Conservation (phyloP, 2,329 filamentous ascomycete genomes). For the Neopestalotiopsis rosae region DNA sequence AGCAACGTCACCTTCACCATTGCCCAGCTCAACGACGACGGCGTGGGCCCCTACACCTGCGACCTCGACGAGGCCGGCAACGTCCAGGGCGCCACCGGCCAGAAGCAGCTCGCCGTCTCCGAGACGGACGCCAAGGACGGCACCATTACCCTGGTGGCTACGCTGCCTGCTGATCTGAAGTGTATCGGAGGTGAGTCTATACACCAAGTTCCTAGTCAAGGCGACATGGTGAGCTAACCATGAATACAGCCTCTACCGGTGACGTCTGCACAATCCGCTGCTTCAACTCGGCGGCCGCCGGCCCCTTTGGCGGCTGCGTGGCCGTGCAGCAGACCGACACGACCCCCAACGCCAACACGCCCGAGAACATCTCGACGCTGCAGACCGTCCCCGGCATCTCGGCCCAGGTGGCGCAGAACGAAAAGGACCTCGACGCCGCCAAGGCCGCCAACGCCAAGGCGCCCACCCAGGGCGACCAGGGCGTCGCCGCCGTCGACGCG, state of each 20-base stretch:
- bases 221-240: neutral
- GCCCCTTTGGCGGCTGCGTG: slow-evolving; percentile 44
- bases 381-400: slow-evolving; percentile 43
- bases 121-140: slow-evolving; percentile 39
- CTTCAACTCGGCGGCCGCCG: slow-evolving; percentile 37
- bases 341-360: slow-evolving; percentile 33
- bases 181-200: slow-evolving; percentile 40
- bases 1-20: slow-evolving; percentile 50
- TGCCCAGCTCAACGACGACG: slow-evolving; percentile 58
- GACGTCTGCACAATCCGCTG: slow-evolving; percentile 48
- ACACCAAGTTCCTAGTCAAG: neutral
- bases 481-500: slow-evolving; percentile 37
- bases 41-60: slow-evolving; percentile 56
- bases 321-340: slow-evolving; percentile 48
- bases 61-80: slow-evolving; percentile 41
- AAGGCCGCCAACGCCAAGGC: slow-evolving; percentile 44
- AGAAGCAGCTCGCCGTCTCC: slow-evolving; percentile 45
- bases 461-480: slow-evolving; percentile 33
- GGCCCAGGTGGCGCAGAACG: slow-evolving; percentile 46
- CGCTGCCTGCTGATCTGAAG: slow-evolving; percentile 39
- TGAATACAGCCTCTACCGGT: slow-evolving; percentile 43
- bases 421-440: slow-evolving; percentile 45
- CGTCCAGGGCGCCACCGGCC: slow-evolving; percentile 43
- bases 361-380: slow-evolving; percentile 41
- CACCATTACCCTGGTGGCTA: slow-evolving; percentile 38